Conservation (phyloP, 179 eudicot species). For the Amaranthus tricolor region DNA sequence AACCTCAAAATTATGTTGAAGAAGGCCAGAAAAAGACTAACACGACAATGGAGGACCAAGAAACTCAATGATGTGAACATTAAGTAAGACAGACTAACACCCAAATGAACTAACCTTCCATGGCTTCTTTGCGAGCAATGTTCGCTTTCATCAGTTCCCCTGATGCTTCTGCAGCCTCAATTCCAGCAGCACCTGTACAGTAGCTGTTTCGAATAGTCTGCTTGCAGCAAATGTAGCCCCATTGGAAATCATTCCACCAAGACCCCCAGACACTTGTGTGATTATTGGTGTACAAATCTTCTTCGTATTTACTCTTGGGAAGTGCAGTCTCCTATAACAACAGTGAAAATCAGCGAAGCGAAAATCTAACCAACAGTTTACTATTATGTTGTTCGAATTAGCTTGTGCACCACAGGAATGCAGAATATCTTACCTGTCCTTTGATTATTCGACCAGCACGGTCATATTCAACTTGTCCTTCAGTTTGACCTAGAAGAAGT, state of each 20-base stretch:
- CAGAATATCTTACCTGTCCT: conserved; percentile 62
- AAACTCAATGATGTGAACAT: not conserved
- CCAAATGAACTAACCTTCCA: conserved; percentile 54
- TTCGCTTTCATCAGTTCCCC: conserved; percentile 92
- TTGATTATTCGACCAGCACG: conserved; percentile 84
- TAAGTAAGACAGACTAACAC: not conserved
- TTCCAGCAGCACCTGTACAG: conserved; percentile 94
- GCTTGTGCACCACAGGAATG: not conserved
- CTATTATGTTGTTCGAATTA: not conserved
- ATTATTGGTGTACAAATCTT: conserved; percentile 71
- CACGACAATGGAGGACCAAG: not conserved
- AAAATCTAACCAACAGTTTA: not conserved
- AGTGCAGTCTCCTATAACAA: conserved; percentile 49
- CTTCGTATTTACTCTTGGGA: conserved; percentile 89
- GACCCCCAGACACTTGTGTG: conserved; percentile 92
- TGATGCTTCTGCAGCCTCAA: conserved; percentile 88
- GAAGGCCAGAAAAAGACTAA: not conserved
- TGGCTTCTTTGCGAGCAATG: conserved; percentile 88
- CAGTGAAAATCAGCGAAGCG: not conserved
- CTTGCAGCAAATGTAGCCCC: conserved; percentile 92
- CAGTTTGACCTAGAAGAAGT: conserved; percentile 89
- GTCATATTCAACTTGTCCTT: conserved; percentile 86
- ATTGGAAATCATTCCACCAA: conserved; percentile 87
- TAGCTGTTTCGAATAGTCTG: conserved; percentile 79
- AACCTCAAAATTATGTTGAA: not conserved